A percentile compares a stretch with the other conserved stretches of the same genome.
phyloP scores from a whole-genome alignment of 2,329 filamentous ascomycete species.

The Diaporthe sp. region DNA sequence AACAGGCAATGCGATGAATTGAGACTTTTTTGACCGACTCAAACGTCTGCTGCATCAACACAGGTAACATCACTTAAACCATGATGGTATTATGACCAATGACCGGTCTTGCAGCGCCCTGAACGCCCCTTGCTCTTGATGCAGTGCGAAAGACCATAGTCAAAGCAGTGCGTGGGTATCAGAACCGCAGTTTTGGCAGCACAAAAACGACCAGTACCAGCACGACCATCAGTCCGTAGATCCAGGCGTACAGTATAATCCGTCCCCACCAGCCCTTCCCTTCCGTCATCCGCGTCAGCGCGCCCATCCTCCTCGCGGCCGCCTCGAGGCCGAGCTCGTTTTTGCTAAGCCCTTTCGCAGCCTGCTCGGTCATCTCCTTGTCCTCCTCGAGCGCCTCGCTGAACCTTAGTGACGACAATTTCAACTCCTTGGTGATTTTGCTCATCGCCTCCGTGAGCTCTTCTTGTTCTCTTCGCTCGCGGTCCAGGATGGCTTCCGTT shows the following conservation, averaged over 20 bases:
- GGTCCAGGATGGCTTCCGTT: constrained; percentile 80
- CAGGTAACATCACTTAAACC: too few relatives aligned
- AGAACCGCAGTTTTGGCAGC: constrained; percentile 90
- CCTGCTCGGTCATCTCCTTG: constrained; percentile 79
- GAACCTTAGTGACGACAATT: constrained; percentile 81
- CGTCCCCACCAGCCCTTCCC: constrained; percentile 90
- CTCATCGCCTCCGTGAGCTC: constrained; percentile 85
- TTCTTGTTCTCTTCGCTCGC: constrained; percentile 87
- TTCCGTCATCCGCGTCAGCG: constrained; percentile 84
- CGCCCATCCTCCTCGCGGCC: constrained; percentile 83
- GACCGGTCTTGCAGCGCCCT: not conserved
- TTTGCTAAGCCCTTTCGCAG: constrained; percentile 81
- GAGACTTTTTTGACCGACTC: not conserved
- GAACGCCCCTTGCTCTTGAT: constrained; percentile 2
- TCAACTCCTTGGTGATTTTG: constrained; percentile 82
- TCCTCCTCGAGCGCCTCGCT: constrained; percentile 78
- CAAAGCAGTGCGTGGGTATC: constrained; percentile 43
- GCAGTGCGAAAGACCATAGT: not conserved
- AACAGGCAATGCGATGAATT: constrained; percentile 22
- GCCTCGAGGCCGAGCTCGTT: constrained; percentile 83
- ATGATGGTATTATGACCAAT: not conserved
- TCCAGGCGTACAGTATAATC: constrained; percentile 86
- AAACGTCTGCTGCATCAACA: not conserved
- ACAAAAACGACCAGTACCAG: constrained; percentile 87
- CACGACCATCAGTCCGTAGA: constrained; percentile 84